Base-by-base conservation (phyloP, 2,329 filamentous ascomycete species). In the Thelonectria rubi region DNA sequence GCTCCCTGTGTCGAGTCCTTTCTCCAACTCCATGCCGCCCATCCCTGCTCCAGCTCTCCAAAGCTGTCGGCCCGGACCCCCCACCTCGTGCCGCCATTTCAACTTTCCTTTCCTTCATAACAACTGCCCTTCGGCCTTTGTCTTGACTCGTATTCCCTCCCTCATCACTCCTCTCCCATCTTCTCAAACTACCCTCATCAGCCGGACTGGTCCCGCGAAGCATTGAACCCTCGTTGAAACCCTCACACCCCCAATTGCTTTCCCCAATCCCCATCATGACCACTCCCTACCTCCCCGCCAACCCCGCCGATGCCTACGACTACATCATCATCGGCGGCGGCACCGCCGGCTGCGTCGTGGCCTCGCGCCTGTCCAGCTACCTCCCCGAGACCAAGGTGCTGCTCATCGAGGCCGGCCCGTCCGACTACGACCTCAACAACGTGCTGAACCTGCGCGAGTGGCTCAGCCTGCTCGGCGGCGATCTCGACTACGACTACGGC, bases 401-500 rank as follows among this genome's bases (percentile, higher is more conserved):
- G 60, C 78, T 97, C 72, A 91, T 97, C 76, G 93, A 97, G 82
- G 93, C 89, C 67, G 93, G 93, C 47, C 93, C 93, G 57, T 94
- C 91, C 75, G 93, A 97, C 78, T 95, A 89, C 79, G 91, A 91
- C 82, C 91, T 97, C 77, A 90, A 95, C 77, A 88, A 92, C 58
- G 93, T 97, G 47, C 85, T 97, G 52, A 88, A 94, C 71, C 85
- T 97, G 69, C 93, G 93, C 74, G 89, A 96, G 78, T 97, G 93
- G 93, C 83, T 97, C 66, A 88, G 85, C 66, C 83, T 97, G 52
- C 87, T 97, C 26, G 93, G 93, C 66, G 92, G 92, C 73, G 88
- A 97, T 74, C 86, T 97, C 63, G 93, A 97, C 80, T 97, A 94
- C 78, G 93, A 97, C 79, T 97, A 97, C 79, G 87, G 87, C 72